Base-by-base conservation (phyloP, 225 moss, liverwort and hornwort species). In the Climacium dendroides region DNA sequence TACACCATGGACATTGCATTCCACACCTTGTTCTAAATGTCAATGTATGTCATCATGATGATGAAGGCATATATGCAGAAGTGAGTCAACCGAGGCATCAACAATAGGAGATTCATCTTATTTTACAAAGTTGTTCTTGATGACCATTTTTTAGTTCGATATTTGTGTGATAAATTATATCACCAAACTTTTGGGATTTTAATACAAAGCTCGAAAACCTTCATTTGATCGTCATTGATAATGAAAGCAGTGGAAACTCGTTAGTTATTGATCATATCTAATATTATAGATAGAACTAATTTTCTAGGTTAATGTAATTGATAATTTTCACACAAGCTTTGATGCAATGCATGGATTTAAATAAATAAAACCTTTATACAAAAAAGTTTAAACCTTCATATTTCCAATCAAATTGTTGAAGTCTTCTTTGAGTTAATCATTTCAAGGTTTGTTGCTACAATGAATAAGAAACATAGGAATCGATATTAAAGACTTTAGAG, bases 91-190 rank as follows among this genome's bases (percentile, higher is more conserved):
- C 1, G 0, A 23, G 8, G 20, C 0, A 0, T 53, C 52, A 53
- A 53, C 1, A 0, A 32, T 1, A 15, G 0, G 13, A 53, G 1
- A 4, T 13, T 23, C 0, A 3, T 23, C 0, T 1, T 0, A 0
- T 75, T 53, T 0, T 2, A 8, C 5, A 52, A 75, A 74, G 3
- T 0, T 28, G 5, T 29, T 74, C 2, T 50, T 52, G 8, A 34
- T 0, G 0, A 13, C 22, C 13, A 52, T 48, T 34, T 1, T 48
- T 52, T 50, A 5, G 23, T 50, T 19, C 52, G 3, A 34, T 50
- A 50, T 20, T 34, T 74, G 13, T 34, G 5, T 74, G 2, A 6
- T 34, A 74, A 32, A 2, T 20, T 19, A 5, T 74, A 50, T 34
- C 1, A 74, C 7, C 4, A 50, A 50, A 74, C 5, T 8, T 13